Base-by-base conservation (phyloP, 23 red algal species). In the Agarophyton chilense region DNA sequence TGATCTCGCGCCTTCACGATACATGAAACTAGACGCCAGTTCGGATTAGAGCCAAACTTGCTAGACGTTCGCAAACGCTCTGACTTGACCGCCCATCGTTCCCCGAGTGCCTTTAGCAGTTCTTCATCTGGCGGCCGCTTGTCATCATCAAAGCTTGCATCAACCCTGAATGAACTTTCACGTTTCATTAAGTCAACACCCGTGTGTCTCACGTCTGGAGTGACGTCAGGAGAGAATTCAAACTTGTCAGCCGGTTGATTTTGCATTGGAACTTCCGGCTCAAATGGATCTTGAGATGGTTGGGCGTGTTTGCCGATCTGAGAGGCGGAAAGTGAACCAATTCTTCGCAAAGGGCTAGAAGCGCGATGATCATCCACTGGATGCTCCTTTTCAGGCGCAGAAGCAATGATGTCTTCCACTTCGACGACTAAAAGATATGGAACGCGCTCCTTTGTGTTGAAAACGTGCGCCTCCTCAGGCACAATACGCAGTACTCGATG, bases 1-100 rank as follows among this genome's bases (percentile, higher is more conserved):
- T 99, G 92, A 41, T 99, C 97, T 36, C 94, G 50, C 12, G 97
- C 93, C 77, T 99, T 99, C 36, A 99, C 97, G 40, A 99, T 99
- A 53, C 87, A 87, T 17, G 93, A 94, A 3, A 90, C 90, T 47
- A 99, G 60, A 19, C 93, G 55, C 97, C 97, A 99, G 9, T 89
- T 93, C 8, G 90, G 94, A 38, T 93, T 83, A 11, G 88, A 75
- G 32, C 93, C 90, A 45, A 92, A 99, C 25, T 84, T 83, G 42
- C 93, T 96, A 7, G 54, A 50, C 58, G 46, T 75, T 36, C 90
- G 91, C 40, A 99, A 56, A 2, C 97, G 82, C 65, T 92, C 93
- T 45, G 72, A 82, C 63, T 98, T 98, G 46, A 84, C 87, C 10
- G 79, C 92, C 92, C 92, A 98, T 26, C 84, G 80, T 75, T 98